Percentiles rank a stretch among this genome's conserved stretches.
These are phyloP conservation scores for Phytophthora pinifolia DNA, from an alignment of 352 stramenopile genomes.

Conservation along the genomic window DNA sequence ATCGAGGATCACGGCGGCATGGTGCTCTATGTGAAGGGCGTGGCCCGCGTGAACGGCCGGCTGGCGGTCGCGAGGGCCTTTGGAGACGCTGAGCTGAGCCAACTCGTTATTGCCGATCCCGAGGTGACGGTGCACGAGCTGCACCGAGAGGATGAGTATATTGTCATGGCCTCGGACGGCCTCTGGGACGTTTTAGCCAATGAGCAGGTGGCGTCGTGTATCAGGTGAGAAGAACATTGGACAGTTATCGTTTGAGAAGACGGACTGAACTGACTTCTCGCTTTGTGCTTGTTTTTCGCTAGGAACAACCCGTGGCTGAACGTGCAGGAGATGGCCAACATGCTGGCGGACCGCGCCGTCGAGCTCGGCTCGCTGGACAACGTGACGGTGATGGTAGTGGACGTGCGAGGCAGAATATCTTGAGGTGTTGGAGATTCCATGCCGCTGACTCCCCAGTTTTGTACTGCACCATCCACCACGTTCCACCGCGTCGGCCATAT, in stretches of 20 bases:
- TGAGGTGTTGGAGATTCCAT: slow-evolving; percentile 9
- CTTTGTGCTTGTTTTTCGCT: slow-evolving; percentile 5
- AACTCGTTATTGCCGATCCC: slow-evolving; percentile 62
- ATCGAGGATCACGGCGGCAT: slow-evolving; percentile 72
- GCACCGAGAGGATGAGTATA: slow-evolving; percentile 60
- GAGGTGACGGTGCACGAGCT: slow-evolving; percentile 60
- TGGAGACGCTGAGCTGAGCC: slow-evolving; percentile 61
- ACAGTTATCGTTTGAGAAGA: slow-evolving; percentile 10
- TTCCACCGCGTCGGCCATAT: slow-evolving; percentile 13
- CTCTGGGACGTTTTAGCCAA: slow-evolving; percentile 79
- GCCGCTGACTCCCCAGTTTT: slow-evolving; percentile 13
- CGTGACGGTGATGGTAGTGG: slow-evolving; percentile 72
- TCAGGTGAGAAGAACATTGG: slow-evolving; percentile 39
- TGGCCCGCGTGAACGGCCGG: slow-evolving; percentile 68
- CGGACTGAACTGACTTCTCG: slow-evolving; percentile 11
- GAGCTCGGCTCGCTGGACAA: slow-evolving; percentile 76
- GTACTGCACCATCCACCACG: not conserved
- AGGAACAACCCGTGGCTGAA: slow-evolving; percentile 70
- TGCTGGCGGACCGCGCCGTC: slow-evolving; percentile 65
- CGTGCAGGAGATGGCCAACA: slow-evolving; percentile 58
- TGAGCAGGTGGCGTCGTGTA: slow-evolving; percentile 58
- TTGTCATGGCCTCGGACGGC: slow-evolving; percentile 75
- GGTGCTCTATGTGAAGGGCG: slow-evolving; percentile 73
- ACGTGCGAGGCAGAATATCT: slow-evolving; percentile 44
- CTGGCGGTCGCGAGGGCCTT: slow-evolving; percentile 73